Evolutionary conservation across 1,284 basidiomycete genomes (phyloP).

Genomic region (Pascua sp.): DNA sequence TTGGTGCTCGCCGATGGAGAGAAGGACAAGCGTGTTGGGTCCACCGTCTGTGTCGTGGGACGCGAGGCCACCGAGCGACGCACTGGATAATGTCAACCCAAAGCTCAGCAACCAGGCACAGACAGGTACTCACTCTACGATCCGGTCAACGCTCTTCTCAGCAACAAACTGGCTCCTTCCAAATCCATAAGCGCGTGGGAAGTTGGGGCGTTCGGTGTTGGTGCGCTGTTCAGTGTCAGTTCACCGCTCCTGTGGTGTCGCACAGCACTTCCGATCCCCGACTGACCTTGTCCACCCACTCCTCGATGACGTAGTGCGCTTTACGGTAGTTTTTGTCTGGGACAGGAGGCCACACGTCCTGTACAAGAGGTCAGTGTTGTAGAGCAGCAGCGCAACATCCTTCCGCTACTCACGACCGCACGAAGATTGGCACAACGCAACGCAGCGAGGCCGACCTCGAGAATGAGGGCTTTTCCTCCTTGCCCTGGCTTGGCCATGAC

Average conservation of each 20-base stretch:
- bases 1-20: slow-evolving; percentile 60
- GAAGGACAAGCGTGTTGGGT: slow-evolving; percentile 68
- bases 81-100: slow-evolving; percentile 33
- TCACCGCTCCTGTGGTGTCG: neutral
- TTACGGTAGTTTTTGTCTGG: slow-evolving; percentile 77
- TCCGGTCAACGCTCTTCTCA: slow-evolving; percentile 64
- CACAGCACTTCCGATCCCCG: neutral
- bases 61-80: slow-evolving; percentile 64
- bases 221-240: slow-evolving; percentile 27
- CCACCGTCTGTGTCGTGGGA: slow-evolving; percentile 72
- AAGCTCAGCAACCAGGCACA: neutral
- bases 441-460: slow-evolving; percentile 79
- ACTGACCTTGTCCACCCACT: slow-evolving; percentile 72
- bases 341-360: slow-evolving; percentile 75
- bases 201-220: slow-evolving; percentile 40
- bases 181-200: slow-evolving; percentile 53
- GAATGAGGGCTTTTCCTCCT: slow-evolving; percentile 53
- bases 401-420: slow-evolving; percentile 52
- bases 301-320: slow-evolving; percentile 72
- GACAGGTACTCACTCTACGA: slow-evolving; percentile 56
- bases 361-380: slow-evolving; percentile 5
- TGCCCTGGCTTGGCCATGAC: slow-evolving; percentile 26
- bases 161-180: slow-evolving; percentile 69
- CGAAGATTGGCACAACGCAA: slow-evolving; percentile 69
- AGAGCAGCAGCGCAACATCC: neutral